phyloP scores from a whole-genome alignment of 2,329 filamentous ascomycete species.

The Mycocentrospora acerina region DNA sequence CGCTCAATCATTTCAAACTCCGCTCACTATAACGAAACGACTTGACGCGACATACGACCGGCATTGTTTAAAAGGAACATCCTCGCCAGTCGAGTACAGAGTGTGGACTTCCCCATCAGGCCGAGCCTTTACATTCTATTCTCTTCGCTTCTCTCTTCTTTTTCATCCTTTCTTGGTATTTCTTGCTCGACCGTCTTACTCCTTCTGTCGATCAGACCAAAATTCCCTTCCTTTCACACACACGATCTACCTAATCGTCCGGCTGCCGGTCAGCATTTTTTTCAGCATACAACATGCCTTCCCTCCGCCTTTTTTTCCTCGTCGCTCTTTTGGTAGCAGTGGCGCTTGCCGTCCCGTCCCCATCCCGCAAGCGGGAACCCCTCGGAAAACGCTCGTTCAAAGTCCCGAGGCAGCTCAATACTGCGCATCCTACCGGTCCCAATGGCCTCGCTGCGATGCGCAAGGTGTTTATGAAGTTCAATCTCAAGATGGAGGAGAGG shows the following conservation, averaged over 20 bases:
- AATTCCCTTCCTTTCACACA: too few relatives aligned
- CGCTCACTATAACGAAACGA: conserved; percentile 7
- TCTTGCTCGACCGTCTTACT: too few relatives aligned
- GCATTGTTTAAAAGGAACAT: conserved; percentile 29
- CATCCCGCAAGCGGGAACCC: conserved; percentile 34
- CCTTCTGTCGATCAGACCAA: too few relatives aligned
- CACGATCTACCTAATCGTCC: too few relatives aligned
- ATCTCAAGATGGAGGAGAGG: conserved; percentile 39
- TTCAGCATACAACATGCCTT: conserved; percentile 38
- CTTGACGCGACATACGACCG: too few relatives aligned
- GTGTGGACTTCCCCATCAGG: conserved; percentile 27
- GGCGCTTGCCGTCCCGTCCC: conserved; percentile 50
- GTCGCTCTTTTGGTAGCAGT: conserved; percentile 52
- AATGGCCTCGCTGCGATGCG: conserved; percentile 64
- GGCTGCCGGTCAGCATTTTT: conserved; percentile 45
- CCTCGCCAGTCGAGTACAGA: conserved; percentile 22
- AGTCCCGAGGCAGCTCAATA: conserved; percentile 59
- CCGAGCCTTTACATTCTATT: conserved; percentile 30
- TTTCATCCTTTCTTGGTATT: conserved; percentile 18
- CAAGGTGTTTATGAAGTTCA: conserved; percentile 69
- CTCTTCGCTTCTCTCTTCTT: conserved; percentile 17
- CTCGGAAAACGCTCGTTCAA: conserved; percentile 60
- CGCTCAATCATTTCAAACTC: too few relatives aligned
- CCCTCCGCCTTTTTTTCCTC: conserved; percentile 43
- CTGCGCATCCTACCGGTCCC: conserved; percentile 50